These are phyloP conservation scores for Artemisia argyi DNA, from an alignment of 129 eudicot species.

Conservation along the genomic window DNA sequence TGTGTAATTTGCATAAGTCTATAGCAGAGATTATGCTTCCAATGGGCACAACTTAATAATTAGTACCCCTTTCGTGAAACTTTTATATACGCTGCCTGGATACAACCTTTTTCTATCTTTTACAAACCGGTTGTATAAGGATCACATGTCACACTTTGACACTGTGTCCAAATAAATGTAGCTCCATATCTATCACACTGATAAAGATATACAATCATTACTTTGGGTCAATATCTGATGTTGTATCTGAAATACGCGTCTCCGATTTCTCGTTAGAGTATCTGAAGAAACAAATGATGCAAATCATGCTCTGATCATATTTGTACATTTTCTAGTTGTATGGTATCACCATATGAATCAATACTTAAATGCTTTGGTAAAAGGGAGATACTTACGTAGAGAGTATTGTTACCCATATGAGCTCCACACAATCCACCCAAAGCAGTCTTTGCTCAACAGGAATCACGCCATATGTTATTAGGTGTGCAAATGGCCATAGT, in stretches of 20 bases:
- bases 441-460: constrained; percentile 98
- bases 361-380: background rate
- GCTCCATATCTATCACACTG: too few relatives aligned
- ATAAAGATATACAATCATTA: too few relatives aligned
- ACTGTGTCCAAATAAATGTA: too few relatives aligned
- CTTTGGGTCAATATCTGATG: constrained; percentile 35
- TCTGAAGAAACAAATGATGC: constrained; percentile 27
- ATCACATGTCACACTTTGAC: too few relatives aligned
- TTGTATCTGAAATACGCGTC: constrained; percentile 47
- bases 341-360: background rate
- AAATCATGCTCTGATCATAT: background rate
- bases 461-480: constrained; percentile 84
- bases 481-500: constrained; percentile 97
- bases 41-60: too few relatives aligned
- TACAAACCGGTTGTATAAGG: too few relatives aligned
- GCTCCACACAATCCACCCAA: constrained; percentile 98
- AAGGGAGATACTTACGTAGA: constrained; percentile 62
- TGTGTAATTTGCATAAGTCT: too few relatives aligned
- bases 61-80: too few relatives aligned
- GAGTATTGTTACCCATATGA: constrained; percentile 93
- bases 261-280: constrained; percentile 90
- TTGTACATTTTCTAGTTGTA: constrained; percentile 14
- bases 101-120: too few relatives aligned
- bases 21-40: too few relatives aligned
- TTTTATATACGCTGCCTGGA: too few relatives aligned